phyloP scores from a whole-genome alignment of 2,329 filamentous ascomycete species.

The Trichoderma brevicompactum region DNA sequence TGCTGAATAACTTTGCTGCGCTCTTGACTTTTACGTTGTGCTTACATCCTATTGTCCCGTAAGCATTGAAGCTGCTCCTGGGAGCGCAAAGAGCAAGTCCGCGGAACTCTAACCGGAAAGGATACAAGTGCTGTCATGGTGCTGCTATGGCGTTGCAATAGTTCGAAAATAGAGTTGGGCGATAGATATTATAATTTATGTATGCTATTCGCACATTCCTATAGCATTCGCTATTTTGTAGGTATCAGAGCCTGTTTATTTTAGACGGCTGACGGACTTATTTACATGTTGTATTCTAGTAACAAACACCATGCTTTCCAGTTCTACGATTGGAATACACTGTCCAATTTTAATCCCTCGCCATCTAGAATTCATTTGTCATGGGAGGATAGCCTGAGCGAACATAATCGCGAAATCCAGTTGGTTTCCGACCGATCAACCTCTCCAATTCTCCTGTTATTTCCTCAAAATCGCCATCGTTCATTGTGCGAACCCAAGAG shows the following conservation, averaged over 20 bases:
- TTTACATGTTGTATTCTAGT: background rate
- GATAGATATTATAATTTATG: too few relatives aligned
- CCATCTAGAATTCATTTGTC: too few relatives aligned
- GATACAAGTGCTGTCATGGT: background rate
- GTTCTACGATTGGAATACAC: background rate
- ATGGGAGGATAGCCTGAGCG: background rate
- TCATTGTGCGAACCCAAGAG: background rate
- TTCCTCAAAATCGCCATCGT: background rate
- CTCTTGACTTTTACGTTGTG: background rate
- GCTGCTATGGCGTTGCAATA: background rate
- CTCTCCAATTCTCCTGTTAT: slow-evolving; percentile 1
- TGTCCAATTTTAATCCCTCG: background rate
- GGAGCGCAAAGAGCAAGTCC: background rate
- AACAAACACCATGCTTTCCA: background rate
- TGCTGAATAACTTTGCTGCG: too few relatives aligned
- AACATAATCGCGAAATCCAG: background rate
- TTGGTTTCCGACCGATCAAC: slow-evolving; percentile 14
- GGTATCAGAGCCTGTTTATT: too few relatives aligned
- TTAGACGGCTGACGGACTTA: too few relatives aligned
- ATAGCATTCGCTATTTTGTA: too few relatives aligned
- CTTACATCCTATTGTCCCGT: background rate
- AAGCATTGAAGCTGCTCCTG: too few relatives aligned
- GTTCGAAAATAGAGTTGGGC: background rate
- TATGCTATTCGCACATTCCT: too few relatives aligned
- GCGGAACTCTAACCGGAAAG: background rate